Evolutionary conservation across 805 yeast genomes (phyloP), one percentile per base, ranked within the genome.

Genomic region (Barnettozyma populi): DNA sequence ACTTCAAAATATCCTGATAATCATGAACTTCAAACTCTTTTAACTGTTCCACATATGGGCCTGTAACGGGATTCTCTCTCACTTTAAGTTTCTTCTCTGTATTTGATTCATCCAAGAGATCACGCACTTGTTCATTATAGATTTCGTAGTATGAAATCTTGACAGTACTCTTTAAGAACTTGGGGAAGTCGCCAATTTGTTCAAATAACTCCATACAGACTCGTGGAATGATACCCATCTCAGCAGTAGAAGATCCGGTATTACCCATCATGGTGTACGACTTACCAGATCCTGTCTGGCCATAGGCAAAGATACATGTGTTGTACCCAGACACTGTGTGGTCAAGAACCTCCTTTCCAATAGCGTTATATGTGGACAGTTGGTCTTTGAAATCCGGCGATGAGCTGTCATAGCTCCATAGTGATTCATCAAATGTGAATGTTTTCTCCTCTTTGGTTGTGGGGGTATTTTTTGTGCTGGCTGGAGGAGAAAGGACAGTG

Each of bases 261-360:
- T 71, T 53, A 0, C 87, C 86, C 67, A 87, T 77, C 94, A 87
- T 86, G 1, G 95, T 88, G 64, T 78, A 82, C 0, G 95, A 42
- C 20, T 49, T 49, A 29, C 52, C 52, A 31, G 49, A 45, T 5
- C 52, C 52, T 25, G 52, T 49, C 24, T 88, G 95, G 5, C 90
- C 90, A 57, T 84, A 84, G 1, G 90, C 89, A 62, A 84, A 79
- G 1, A 84, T 80, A 59, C 88, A 84, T 2, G 86, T 83, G 53
- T 84, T 82, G 61, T 74, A 81, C 0, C 95, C 95, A 52, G 76
- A 77, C 44, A 85, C 61, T 4, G 86, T 72, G 68, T 80, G 88
- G 24, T 75, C 72, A 7, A 86, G 65, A 48, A 83, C 69, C 37
- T 79, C 82, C 10, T 71, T 69, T 0, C 90, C 95, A 16, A 80